Base-by-base conservation (phyloP, 1,139 yeast genomes). In the Ashbya aceris region DNA sequence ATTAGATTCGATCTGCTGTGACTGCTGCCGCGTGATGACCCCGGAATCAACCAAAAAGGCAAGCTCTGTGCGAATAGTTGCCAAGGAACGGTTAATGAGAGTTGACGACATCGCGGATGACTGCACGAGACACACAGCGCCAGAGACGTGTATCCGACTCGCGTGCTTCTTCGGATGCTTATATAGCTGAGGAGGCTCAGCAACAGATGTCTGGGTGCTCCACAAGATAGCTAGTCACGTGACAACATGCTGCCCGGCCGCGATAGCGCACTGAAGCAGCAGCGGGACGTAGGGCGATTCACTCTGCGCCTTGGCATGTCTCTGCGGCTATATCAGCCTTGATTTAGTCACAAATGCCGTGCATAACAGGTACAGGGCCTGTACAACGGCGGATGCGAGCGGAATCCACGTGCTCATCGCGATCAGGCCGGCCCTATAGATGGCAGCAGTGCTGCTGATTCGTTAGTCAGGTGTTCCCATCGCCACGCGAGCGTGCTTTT, bases 361-460 rank as follows among this genome's bases (percentile, higher is more conserved):
- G 34, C 81, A 67, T 28, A 83, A 72, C 60, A 81, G 77, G 60
- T 74, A 83, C 39, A 86, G 56, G 10, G 83, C 71, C 53, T 77
- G 79, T 2, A 81, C 73, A 5, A 83, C 65, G 0, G 79, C 91
- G 78, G 91, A 84, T 40, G 82, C 74, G 52, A 87, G 71, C 1
- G 97, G 97, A 8, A 87, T 77, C 97, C 97, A 89, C 0, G 96
- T 83, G 27, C 94, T 81, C 91, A 89, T 83, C 20, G 83, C 74
- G 58, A 87, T 74, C 10, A 77, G 67, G 0, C 87, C 95, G 0
- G 95, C 80, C 43, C 73, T 69, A 62, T 87, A 87, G 4, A 86
- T 73, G 2, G 87, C 84, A 1, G 74, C 75, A 34, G 71, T 58
- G 23, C 44, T 55, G 45, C 30, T 23, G 27, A 44, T 27, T 11